Conservation (phyloP, 192 early-diverging fungal species). For the Umbelopsis sp. region DNA sequence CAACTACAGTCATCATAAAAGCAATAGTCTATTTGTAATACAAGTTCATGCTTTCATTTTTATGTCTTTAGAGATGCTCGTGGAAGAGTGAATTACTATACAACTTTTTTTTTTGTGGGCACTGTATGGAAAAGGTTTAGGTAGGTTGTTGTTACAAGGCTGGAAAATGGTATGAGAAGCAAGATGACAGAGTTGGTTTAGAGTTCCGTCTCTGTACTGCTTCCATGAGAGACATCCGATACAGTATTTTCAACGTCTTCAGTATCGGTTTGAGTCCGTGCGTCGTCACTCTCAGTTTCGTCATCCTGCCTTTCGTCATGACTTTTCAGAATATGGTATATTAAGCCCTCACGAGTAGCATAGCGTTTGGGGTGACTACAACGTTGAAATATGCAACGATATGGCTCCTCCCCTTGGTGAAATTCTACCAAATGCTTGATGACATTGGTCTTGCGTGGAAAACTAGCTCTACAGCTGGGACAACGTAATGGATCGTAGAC, state of each 20-base stretch:
- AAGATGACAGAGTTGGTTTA: background rate
- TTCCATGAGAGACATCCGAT: background rate
- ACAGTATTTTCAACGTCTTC: conserved; percentile 8
- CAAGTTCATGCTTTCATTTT: background rate
- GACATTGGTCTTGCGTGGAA: conserved; percentile 36
- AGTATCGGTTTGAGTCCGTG: conserved; percentile 3
- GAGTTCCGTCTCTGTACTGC: background rate
- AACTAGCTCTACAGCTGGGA: conserved; percentile 24
- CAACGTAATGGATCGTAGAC: conserved; percentile 33
- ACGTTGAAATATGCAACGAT: conserved; percentile 28
- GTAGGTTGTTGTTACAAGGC: conserved; percentile 2
- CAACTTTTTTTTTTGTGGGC: background rate
- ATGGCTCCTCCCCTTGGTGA: conserved; percentile 31
- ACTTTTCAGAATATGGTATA: conserved; percentile 36
- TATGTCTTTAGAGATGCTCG: background rate
- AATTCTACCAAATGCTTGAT: conserved; percentile 30
- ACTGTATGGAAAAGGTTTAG: background rate
- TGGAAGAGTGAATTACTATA: background rate
- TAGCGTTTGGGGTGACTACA: conserved; percentile 35
- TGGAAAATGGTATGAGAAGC: background rate
- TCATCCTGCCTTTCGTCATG: conserved; percentile 26
- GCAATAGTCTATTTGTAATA: background rate
- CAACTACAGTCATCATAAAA: conserved; percentile 35
- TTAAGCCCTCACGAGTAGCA: conserved; percentile 38
- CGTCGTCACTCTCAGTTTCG: conserved; percentile 12